phyloP scores from a whole-genome alignment of 805 yeast species.

The Myxozyma kluyveri region DNA sequence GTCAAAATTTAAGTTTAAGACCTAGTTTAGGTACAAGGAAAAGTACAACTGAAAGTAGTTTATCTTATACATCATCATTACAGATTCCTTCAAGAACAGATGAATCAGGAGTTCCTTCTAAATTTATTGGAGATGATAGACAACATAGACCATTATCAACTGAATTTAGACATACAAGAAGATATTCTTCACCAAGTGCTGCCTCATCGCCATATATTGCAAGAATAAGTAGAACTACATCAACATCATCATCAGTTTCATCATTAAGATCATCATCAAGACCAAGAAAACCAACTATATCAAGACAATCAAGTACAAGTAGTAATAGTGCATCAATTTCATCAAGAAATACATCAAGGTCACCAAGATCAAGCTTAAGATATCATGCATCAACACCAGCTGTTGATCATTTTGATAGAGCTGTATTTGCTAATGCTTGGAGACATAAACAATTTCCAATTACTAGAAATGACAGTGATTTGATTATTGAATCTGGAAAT shows the following conservation, averaged over 20 bases:
- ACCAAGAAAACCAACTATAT: slow-evolving; percentile 10
- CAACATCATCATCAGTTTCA: slow-evolving; percentile 31
- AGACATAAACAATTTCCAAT: no score
- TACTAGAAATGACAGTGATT: not conserved
- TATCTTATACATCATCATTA: no score
- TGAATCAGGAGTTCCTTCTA: no score
- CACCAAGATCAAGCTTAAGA: slow-evolving; percentile 17
- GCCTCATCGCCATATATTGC: slow-evolving; percentile 4
- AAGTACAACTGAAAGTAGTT: no score
- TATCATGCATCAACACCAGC: slow-evolving; percentile 16
- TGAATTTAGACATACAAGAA: no score
- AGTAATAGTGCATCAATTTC: slow-evolving; percentile 20
- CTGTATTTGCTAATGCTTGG: no score
- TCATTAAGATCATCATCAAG: slow-evolving; percentile 15
- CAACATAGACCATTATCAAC: no score
- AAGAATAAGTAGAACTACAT: slow-evolving; percentile 19
- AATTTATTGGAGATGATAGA: no score
- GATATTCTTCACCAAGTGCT: slow-evolving; percentile 21
- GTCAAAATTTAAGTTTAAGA: no score
- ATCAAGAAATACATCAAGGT: slow-evolving; percentile 15
- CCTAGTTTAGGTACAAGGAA: no score
- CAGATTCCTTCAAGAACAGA: no score
- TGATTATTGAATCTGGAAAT: not conserved
- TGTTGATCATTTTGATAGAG: not conserved
- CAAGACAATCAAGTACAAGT: slow-evolving; percentile 28